A percentile compares a stretch with the other conserved stretches of the same genome.
These are phyloP conservation scores for Gloeopeniophorella convolvens DNA, from an alignment of 768 basidiomycete genomes.

Conservation along the genomic window DNA sequence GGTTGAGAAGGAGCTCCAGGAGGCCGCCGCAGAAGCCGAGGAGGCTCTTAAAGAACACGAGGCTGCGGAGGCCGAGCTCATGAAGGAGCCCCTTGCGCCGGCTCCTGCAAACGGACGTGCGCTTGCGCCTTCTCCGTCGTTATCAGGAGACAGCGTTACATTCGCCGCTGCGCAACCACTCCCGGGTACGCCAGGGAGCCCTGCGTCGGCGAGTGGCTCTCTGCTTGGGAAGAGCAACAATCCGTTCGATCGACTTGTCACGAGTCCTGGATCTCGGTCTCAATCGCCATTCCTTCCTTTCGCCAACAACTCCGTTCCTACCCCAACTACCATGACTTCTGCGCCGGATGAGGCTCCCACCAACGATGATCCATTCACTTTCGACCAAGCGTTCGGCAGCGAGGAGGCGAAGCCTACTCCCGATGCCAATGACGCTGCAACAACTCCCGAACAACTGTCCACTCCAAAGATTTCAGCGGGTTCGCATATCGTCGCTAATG, in stretches of 20 bases:
- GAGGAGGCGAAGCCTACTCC: conserved; percentile 11
- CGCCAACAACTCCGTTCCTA: conserved; percentile 31
- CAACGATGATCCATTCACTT: conserved; percentile 45
- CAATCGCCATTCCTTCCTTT: conserved; percentile 59
- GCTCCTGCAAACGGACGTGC: conserved; percentile 25
- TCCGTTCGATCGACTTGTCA: conserved; percentile 73
- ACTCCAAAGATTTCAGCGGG: conserved; percentile 1
- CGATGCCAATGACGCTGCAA: conserved; percentile 1
- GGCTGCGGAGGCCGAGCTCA: conserved; percentile 46
- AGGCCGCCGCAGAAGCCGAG: conserved; percentile 50
- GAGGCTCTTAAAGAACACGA: conserved; percentile 49
- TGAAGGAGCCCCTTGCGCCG: conserved; percentile 26
- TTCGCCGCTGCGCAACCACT: conserved; percentile 69
- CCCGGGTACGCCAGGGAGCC: conserved; percentile 57
- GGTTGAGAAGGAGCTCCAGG: conserved; percentile 64
- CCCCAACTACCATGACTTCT: not conserved
- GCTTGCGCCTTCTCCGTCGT: conserved; percentile 32
- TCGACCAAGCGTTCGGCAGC: conserved; percentile 29
- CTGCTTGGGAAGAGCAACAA: conserved; percentile 69
- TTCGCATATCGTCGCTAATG: not conserved
- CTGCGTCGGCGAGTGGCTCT: conserved; percentile 39
- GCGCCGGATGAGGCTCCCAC: conserved; percentile 22
- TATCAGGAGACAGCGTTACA: conserved; percentile 35
- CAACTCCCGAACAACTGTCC: not conserved
- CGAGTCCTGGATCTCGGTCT: conserved; percentile 38